Conservation (phyloP, 129 eudicot species). For the Saussurea involucrata region DNA sequence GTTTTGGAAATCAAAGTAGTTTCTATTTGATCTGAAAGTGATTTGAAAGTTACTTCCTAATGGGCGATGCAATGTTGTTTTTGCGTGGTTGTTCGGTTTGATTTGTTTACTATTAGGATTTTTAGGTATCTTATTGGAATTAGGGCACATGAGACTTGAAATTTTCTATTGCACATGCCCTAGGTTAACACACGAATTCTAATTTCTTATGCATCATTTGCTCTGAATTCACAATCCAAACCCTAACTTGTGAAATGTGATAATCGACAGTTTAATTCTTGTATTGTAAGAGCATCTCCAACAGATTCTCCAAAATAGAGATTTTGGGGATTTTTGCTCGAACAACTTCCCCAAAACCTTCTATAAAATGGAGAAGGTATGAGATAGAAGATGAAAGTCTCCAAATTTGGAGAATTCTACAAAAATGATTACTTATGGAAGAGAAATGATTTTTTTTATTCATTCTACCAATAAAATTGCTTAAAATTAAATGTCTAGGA, state of each 20-base stretch:
- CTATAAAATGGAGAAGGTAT: too few species aligned
- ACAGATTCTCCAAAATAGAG: too few species aligned
- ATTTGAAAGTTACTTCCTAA: background rate
- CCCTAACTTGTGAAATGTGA: background rate
- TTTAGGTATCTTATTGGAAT: conserved; percentile 6
- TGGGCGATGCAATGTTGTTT: background rate
- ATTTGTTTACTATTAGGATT: conserved; percentile 1
- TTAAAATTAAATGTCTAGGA: too few species aligned
- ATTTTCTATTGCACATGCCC: background rate
- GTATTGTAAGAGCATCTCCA: too few species aligned
- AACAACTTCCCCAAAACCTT: too few species aligned
- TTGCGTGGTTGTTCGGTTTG: background rate
- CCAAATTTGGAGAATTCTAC: too few species aligned
- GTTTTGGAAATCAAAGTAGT: background rate
- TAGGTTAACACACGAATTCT: background rate
- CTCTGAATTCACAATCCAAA: background rate
- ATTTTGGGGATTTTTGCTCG: too few species aligned
- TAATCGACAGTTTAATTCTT: background rate
- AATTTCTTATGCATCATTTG: background rate
- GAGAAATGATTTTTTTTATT: too few species aligned
- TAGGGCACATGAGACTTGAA: background rate
- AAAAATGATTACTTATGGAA: too few species aligned
- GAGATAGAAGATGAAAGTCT: too few species aligned
- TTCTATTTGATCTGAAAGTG: background rate
- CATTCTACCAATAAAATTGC: too few species aligned